A percentile compares a stretch with the other conserved stretches of the same genome.
phyloP scores from a whole-genome alignment of 2,329 filamentous ascomycete species.

The Colletotrichum truncatum region DNA sequence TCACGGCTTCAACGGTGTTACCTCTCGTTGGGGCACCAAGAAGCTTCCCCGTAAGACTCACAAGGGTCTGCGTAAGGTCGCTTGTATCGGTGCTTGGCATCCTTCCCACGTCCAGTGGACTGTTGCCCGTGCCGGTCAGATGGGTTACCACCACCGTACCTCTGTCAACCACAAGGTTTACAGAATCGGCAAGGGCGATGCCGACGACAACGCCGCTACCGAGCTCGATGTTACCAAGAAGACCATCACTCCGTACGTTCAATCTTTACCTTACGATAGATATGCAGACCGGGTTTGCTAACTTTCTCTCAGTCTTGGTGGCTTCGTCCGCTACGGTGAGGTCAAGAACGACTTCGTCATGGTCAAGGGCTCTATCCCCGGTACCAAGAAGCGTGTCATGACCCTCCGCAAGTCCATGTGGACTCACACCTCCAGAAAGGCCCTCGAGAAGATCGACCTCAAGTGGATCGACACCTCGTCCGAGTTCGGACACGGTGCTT shows the following conservation, averaged over 20 bases:
- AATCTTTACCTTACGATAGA: background rate
- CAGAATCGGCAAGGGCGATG: conserved; percentile 92
- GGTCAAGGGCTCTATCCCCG: conserved; percentile 96
- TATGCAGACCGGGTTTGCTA: conserved; percentile 38
- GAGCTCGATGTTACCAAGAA: conserved; percentile 99
- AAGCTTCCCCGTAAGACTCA: conserved; percentile 99
- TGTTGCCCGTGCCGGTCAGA: conserved; percentile 99
- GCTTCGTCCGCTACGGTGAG: conserved; percentile 99
- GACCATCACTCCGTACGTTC: conserved; percentile 96
- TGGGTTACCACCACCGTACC: conserved; percentile 99
- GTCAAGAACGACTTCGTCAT: conserved; percentile 99
- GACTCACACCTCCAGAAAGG: conserved; percentile 92
- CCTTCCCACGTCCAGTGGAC: conserved; percentile 99
- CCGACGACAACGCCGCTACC: conserved; percentile 92
- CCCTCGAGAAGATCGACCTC: conserved; percentile 98
- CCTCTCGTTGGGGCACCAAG: conserved; percentile 98
- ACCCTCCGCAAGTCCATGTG: conserved; percentile 99
- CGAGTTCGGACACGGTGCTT: conserved; percentile 99
- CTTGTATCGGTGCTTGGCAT: conserved; percentile 99
- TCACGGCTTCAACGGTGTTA: conserved; percentile 98
- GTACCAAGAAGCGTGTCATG: conserved; percentile 99
- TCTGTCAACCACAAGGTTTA: conserved; percentile 99
- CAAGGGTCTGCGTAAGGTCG: conserved; percentile 99
- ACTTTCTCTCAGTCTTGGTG: conserved; percentile 78
- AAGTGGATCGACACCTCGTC: conserved; percentile 99